Evolutionary conservation across 2,329 filamentous ascomycete genomes (phyloP), one percentile per base, ranked within the genome.

Genomic region (Neofusicoccum ribis): DNA sequence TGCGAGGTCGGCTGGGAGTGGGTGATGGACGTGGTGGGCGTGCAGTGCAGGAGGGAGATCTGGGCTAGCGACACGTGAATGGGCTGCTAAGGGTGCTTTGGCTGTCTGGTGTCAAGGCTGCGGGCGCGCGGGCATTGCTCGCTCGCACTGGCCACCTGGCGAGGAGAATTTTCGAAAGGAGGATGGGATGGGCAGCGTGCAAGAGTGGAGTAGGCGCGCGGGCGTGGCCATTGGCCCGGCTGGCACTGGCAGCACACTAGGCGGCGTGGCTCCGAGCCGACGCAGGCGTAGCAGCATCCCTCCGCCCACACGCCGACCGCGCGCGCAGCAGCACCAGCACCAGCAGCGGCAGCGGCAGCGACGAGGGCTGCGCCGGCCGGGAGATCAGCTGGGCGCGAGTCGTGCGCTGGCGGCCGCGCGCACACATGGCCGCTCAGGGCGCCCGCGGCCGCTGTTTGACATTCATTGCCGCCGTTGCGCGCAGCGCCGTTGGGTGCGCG

Each of bases 121-220:
- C 39, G 61, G 61, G 61, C 34, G 60, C 23, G 50, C 31, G 43
- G 23, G 50, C 50, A 56, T 44, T 64, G 62, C 62, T 54, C 49
- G 49, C 50, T 58, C 41, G 62, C 62, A 64, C 62, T 49, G 62
- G 62, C 62, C 62, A 62, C 17, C 27, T 46, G 34, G 41, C 20
- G 50, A 64, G 51, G 62, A 64, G 62, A 64, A 64, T 64, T 64
- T 64, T 64, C 62, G 62, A 64, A 64, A 64, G 62, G 62, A 64
- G 59, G 62, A 64, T 64, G 62, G 46, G 59, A 51, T 49, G 47
- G 59, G 56, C 56, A 60, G 56, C 43, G 41, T 37, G 56, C 56
- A 60, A 60, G 54, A 59, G 56, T 60, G 56, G 56, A 60, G 56
- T 60, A 60, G 27, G 47, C 44, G 54, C 27, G 44, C 44, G 54